Evolutionary conservation across 2,329 filamentous ascomycete species (phyloP), one percentile per base, ranked within the genome.

Genomic region (Gremmenia infestans): DNA sequence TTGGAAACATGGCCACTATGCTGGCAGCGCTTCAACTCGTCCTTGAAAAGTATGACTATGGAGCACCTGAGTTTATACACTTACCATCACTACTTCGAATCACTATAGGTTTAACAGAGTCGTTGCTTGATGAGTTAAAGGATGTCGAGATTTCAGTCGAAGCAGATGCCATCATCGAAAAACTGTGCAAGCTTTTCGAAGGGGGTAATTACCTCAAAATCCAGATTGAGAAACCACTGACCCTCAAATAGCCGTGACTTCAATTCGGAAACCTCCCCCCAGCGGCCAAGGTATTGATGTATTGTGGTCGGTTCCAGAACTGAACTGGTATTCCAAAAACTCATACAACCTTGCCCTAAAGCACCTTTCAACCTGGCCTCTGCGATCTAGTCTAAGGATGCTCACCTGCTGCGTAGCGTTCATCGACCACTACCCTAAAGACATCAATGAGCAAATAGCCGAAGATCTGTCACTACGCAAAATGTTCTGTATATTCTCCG

Each of bases 261-360:
- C 64, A 70, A 77, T 78, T 17, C 70, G 72, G 2, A 73, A 74
- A 43, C 73, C 76, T 72, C 35, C 62, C 73, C 35, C 61, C 71
- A 56, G 71, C 42, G 25, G 48, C 37, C 14, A 74, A 28, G 17
- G 42, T 4, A 37, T 50, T 12, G 61, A 66, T 19, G 55, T 47
- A 2, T 48, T 65, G 1, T 91, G 91, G 66, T 81, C 79, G 0
- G 56, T 78, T 0, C 69, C 76, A 3, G 91, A 96, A 64, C 75
- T 95, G 3, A 81, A 92, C 62, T 96, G 91, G 91, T 92, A 96
- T 68, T 87, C 86, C 39, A 86, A 86, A 60, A 93, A 89, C 60
- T 80, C 87, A 1, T 96, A 95, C 74, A 95, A 94, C 62, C 70
- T 91, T 6, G 86, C 85, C 0, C 71, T 93, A 4, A 82, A 84